Conservation (phyloP, 805 yeast species). For the Starmerella gropengiesseri region DNA sequence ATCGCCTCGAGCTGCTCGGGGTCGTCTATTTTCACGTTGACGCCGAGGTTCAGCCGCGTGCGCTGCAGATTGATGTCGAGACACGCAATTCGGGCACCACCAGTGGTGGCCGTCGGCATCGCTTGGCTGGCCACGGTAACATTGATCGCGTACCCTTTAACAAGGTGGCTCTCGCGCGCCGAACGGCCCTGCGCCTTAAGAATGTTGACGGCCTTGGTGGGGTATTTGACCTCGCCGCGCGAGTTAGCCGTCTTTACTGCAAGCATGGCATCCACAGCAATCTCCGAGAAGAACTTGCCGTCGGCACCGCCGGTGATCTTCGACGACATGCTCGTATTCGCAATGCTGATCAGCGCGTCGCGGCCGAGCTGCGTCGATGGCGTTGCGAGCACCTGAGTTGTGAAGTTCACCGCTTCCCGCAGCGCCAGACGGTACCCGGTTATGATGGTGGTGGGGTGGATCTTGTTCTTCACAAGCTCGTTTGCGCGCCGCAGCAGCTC, state of each 20-base stretch:
- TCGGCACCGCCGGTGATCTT: conserved; percentile 85
- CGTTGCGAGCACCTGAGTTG: conserved; percentile 71
- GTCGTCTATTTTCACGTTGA: conserved; percentile 89
- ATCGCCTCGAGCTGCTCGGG: conserved; percentile 94
- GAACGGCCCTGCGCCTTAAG: conserved; percentile 96
- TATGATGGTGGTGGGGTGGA: conserved; percentile 96
- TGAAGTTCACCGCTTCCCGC: conserved; percentile 79
- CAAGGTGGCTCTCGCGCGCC: conserved; percentile 70
- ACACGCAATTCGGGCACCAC: conserved; percentile 68
- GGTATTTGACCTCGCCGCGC: conserved; percentile 67
- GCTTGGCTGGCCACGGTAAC: conserved; percentile 97
- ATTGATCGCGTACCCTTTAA: conserved; percentile 90
- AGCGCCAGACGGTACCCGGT: conserved; percentile 92
- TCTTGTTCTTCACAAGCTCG: conserved; percentile 81
- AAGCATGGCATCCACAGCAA: conserved; percentile 91
- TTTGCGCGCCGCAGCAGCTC: conserved; percentile 87
- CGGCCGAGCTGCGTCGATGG: conserved; percentile 70
- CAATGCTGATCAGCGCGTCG: conserved; percentile 78
- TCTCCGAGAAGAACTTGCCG: conserved; percentile 72
- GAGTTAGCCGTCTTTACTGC: conserved; percentile 85
- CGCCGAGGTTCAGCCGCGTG: conserved; percentile 97
- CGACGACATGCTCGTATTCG: conserved; percentile 93
- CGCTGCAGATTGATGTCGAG: conserved; percentile 89
- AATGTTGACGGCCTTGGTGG: conserved; percentile 93
- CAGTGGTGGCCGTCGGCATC: conserved; percentile 60